Evolutionary conservation across 176 grass and related monocot species (phyloP).

Genomic region (Aegilops bicornis): DNA sequence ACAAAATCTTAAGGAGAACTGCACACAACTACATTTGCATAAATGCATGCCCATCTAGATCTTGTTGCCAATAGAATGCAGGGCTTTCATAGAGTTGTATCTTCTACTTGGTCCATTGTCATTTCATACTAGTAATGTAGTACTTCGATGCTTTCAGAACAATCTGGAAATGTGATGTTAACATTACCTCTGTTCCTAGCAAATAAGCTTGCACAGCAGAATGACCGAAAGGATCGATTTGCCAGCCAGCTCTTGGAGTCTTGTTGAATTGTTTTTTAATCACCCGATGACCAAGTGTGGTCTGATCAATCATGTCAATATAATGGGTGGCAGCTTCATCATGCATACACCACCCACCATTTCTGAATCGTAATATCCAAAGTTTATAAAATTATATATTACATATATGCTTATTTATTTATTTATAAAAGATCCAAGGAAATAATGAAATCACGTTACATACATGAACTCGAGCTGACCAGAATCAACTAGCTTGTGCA

Average conservation of each 20-base stretch:
- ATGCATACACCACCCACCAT: conserved; percentile 98
- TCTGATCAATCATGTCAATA: conserved; percentile 98
- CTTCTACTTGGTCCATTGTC: not conserved
- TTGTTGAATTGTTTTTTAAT: conserved; percentile 89
- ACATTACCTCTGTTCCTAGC: conserved; percentile 77
- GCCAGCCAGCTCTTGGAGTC: conserved; percentile 82
- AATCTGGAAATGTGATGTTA: conserved; percentile 26
- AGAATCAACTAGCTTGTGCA: conserved; percentile 65
- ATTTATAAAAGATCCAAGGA: conserved; percentile 6
- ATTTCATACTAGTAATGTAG: not conserved
- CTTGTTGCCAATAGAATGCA: not conserved
- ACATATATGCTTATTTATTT: not conserved
- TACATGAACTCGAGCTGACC: conserved; percentile 93
- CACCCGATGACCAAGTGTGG: conserved; percentile 78
- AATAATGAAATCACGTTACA: conserved; percentile 16
- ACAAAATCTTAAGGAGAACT: too few relatives aligned
- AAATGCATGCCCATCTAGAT: too few relatives aligned
- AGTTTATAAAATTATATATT: conserved; percentile 12
- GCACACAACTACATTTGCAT: too few relatives aligned
- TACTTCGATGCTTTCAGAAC: not conserved
- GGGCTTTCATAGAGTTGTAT: not conserved
- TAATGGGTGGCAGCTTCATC: conserved; percentile 92
- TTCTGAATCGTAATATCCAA: conserved; percentile 52
- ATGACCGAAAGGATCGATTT: conserved; percentile 97
- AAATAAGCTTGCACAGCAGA: conserved; percentile 87